Percentiles rank a stretch among this genome's conserved stretches.
These are phyloP conservation scores for Massarina eburnea DNA, from an alignment of 2,329 filamentous ascomycete genomes.

Conservation along the genomic window DNA sequence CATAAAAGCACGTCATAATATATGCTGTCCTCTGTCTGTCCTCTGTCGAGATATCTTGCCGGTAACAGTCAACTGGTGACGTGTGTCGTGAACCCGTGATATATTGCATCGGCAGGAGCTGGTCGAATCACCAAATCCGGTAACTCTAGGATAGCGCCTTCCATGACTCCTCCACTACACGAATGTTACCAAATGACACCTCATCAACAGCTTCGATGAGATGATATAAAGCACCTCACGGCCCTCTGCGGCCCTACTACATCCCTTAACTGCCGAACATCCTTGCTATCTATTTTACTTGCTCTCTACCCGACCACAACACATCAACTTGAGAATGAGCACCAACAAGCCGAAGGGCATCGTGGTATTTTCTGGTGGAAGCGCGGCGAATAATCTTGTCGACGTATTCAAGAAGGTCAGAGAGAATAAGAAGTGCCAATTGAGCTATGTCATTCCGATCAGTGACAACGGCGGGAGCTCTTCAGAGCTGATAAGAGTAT, in stretches of 20 bases:
- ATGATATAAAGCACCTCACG: neutral
- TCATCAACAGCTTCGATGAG: constrained; percentile 20
- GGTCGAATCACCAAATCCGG: constrained; percentile 16
- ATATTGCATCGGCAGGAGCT: constrained; percentile 7
- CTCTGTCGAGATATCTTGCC: too few relatives aligned
- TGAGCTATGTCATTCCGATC: constrained; percentile 91
- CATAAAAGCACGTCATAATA: constrained; percentile 10
- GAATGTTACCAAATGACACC: constrained; percentile 18
- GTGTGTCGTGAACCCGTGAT: neutral
- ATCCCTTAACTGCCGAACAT: constrained; percentile 17
- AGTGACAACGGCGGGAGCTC: constrained; percentile 95
- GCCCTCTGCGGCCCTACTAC: constrained; percentile 14
- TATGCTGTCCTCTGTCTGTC: neutral
- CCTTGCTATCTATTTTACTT: too few relatives aligned
- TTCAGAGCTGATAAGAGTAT: constrained; percentile 89
- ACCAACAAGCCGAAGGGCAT: constrained; percentile 50
- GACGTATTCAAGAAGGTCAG: constrained; percentile 74
- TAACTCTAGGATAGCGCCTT: constrained; percentile 8
- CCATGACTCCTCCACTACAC: constrained; percentile 22
- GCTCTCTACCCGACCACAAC: constrained; percentile 4
- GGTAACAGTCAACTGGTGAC: too few relatives aligned
- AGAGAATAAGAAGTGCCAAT: constrained; percentile 64
- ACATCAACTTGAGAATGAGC: constrained; percentile 17
- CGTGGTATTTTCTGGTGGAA: constrained; percentile 88
- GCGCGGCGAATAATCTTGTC: constrained; percentile 90